phyloP scores from a whole-genome alignment of 805 yeast species.

The Wickerhamiella qilinensis region DNA sequence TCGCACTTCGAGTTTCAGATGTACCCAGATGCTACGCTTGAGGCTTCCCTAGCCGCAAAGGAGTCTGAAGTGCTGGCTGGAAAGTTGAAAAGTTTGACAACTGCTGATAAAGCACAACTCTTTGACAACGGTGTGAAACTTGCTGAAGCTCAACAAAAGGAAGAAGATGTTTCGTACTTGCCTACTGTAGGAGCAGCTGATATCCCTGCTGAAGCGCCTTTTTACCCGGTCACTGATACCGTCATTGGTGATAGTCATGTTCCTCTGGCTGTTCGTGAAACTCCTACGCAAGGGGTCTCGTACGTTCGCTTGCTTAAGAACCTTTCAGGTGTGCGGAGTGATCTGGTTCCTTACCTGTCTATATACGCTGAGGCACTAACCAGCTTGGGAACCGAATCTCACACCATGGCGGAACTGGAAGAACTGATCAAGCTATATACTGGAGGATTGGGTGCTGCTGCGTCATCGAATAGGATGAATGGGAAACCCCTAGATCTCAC shows the following conservation, averaged over 20 bases:
- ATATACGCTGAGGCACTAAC: constrained; percentile 67
- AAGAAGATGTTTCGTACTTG: constrained; percentile 60
- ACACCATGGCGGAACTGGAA: constrained; percentile 66
- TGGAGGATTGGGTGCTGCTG: constrained; percentile 63
- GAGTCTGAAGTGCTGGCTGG: constrained; percentile 38
- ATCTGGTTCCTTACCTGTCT: constrained; percentile 54
- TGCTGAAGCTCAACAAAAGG: constrained; percentile 44
- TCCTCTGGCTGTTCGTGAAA: constrained; percentile 18
- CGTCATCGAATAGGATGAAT: constrained; percentile 7
- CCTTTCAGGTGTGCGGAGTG: constrained; percentile 40
- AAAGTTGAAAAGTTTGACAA: constrained; percentile 31
- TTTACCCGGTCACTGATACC: constrained; percentile 16
- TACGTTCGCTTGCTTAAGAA: constrained; percentile 57
- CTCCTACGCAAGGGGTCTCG: constrained; percentile 41
- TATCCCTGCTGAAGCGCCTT: constrained; percentile 42
- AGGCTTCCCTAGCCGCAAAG: constrained; percentile 32
- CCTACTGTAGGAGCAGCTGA: constrained; percentile 67
- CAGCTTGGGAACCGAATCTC: constrained; percentile 63
- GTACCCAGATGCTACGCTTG: constrained; percentile 50
- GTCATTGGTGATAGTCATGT: background rate
- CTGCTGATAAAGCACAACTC: constrained; percentile 40
- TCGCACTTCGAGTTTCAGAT: constrained; percentile 59
- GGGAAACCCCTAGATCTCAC: constrained; percentile 9
- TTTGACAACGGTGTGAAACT: constrained; percentile 43
- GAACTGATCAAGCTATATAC: constrained; percentile 68